These are phyloP conservation scores for Arthroderma uncinatum DNA, from an alignment of 2,329 filamentous ascomycete genomes.

Conservation along the genomic window DNA sequence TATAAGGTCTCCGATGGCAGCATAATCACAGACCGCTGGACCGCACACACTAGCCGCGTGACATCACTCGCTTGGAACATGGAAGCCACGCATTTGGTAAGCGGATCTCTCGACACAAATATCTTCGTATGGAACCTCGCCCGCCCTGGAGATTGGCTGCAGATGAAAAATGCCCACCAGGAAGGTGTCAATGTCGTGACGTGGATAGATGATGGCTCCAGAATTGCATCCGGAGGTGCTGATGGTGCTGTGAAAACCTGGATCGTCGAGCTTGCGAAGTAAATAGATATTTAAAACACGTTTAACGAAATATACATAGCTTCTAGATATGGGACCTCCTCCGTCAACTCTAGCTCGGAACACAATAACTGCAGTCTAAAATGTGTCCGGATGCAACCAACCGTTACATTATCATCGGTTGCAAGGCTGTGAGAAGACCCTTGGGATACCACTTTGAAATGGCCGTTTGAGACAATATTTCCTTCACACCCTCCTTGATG, in stretches of 20 bases:
- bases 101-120: slow-evolving; percentile 80
- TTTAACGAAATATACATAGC: no score
- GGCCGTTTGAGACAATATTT: background rate
- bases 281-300: background rate
- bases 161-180: slow-evolving; percentile 82
- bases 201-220: slow-evolving; percentile 58
- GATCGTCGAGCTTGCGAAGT: slow-evolving; percentile 45
- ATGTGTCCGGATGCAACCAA: no score
- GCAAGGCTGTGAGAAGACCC: no score
- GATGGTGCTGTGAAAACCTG: slow-evolving; percentile 90
- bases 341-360: no score
- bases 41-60: slow-evolving; percentile 57
- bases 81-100: slow-evolving; percentile 65
- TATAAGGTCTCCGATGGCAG: slow-evolving; percentile 58
- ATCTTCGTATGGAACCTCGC: slow-evolving; percentile 81
- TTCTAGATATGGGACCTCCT: no score
- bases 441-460: no score
- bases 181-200: slow-evolving; percentile 82
- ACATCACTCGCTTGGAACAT: slow-evolving; percentile 64
- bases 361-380: no score
- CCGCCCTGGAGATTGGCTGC: slow-evolving; percentile 73
- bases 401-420: no score
- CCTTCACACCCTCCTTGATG: background rate
- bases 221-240: slow-evolving; percentile 67
- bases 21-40: slow-evolving; percentile 70